These are phyloP conservation scores for Paramecium primaurelia DNA, from an alignment of 73 alveolate species.

Conservation along the genomic window DNA sequence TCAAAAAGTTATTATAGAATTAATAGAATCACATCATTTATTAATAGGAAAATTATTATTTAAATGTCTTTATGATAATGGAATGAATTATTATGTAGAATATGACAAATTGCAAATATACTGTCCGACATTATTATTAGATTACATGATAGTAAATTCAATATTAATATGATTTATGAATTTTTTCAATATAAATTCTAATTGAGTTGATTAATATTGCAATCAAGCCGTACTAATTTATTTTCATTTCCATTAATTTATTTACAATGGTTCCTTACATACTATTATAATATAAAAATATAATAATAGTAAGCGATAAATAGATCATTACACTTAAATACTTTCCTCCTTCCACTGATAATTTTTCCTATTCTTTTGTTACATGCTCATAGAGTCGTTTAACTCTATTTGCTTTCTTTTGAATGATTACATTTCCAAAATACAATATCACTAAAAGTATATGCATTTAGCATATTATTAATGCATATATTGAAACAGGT, in stretches of 20 bases:
- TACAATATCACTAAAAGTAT: background rate
- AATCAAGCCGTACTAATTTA: background rate
- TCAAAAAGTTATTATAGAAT: background rate
- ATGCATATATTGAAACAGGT: background rate
- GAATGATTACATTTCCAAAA: background rate
- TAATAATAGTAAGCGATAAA: background rate
- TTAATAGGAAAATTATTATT: background rate
- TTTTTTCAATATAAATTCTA: background rate
- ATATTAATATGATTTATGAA: conserved; percentile 10
- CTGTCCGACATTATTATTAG: background rate
- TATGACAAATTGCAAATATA: background rate
- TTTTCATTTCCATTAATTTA: background rate
- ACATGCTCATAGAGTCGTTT: background rate
- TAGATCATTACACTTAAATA: background rate
- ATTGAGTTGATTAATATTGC: background rate
- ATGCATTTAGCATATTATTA: background rate
- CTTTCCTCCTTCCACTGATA: background rate
- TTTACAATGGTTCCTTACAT: background rate
- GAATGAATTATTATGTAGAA: background rate
- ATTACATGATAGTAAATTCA: conserved; percentile 25
- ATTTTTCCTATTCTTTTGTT: background rate
- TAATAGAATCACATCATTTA: background rate
- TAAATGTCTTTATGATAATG: background rate
- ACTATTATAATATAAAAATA: background rate
- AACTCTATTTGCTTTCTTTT: background rate